Evolutionary conservation across 345 rosid species (phyloP).

Genomic region (Sonneratia caseolaris): DNA sequence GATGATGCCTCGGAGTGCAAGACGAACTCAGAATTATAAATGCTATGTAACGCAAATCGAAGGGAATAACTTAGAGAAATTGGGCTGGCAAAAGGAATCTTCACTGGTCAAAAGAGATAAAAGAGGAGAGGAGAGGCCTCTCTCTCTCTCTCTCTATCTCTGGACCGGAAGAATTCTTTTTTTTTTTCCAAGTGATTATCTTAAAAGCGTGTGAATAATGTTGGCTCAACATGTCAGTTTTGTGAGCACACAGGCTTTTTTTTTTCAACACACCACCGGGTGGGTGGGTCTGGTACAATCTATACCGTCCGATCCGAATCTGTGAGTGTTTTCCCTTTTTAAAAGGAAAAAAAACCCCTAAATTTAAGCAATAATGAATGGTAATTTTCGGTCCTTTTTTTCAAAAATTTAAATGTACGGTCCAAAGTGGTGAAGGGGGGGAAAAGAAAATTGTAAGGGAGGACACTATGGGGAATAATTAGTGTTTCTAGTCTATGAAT

Average conservation of each 20-base stretch:
- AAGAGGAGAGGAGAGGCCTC: background rate
- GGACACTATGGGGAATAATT: background rate
- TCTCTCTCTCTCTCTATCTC: too few species aligned
- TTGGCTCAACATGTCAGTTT: conserved; percentile 8
- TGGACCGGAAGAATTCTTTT: too few species aligned
- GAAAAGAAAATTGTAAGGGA: background rate
- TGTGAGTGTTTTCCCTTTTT: too few species aligned
- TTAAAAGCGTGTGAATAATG: background rate
- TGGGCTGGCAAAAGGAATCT: conserved; percentile 24
- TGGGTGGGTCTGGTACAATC: too few species aligned
- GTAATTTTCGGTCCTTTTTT: background rate
- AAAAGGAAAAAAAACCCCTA: too few species aligned
- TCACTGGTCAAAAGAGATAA: conserved; percentile 30
- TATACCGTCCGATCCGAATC: too few species aligned
- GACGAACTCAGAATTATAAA: background rate
- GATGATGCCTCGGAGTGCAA: background rate
- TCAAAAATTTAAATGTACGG: conserved; percentile 8
- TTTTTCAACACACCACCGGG: too few species aligned
- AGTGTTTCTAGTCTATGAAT: background rate
- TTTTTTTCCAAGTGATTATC: conserved; percentile 14
- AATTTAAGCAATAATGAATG: background rate
- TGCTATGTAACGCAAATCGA: background rate
- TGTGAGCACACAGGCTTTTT: conserved; percentile 6
- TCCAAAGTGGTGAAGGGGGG: background rate
- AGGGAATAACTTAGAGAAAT: conserved; percentile 4